Conservation (phyloP, 805 yeast species). For the Teunomyces aglyptinius region DNA sequence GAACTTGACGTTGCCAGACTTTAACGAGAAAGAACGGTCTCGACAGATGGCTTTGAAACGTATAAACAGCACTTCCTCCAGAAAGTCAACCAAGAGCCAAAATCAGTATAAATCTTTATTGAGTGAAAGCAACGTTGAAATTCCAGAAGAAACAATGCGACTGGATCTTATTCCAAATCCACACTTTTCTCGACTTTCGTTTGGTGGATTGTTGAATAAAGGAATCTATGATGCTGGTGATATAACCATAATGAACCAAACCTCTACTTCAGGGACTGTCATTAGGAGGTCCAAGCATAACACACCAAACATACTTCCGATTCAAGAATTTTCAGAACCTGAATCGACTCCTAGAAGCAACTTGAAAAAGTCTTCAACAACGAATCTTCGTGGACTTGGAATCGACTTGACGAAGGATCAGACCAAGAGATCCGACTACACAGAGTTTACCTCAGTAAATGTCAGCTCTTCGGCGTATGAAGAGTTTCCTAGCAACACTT, state of each 20-base stretch:
- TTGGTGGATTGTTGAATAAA: constrained; percentile 29
- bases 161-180: constrained; percentile 39
- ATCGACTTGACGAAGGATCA: neutral
- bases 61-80: constrained; percentile 1
- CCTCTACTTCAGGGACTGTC: constrained; percentile 18
- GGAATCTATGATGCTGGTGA: constrained; percentile 12
- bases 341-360: constrained; percentile 9
- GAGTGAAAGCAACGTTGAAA: constrained; percentile 17
- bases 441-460: constrained; percentile 19
- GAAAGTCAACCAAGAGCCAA: constrained; percentile 1
- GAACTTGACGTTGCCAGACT: constrained; percentile 14
- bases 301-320: neutral
- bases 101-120: constrained; percentile 18
- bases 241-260: constrained; percentile 9
- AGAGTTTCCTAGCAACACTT: constrained; percentile 13
- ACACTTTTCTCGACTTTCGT: constrained; percentile 41
- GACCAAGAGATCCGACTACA: neutral
- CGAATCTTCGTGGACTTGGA: constrained; percentile 29
- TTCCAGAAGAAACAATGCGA: constrained; percentile 8
- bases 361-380: constrained; percentile 21
- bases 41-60: constrained; percentile 1
- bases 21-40: constrained; percentile 8
- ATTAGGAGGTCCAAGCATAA: constrained; percentile 13
- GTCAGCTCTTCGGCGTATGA: constrained; percentile 15
- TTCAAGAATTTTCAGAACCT: neutral